Evolutionary conservation across 2,329 filamentous ascomycete genomes (phyloP), one percentile per base, ranked within the genome.

Genomic region (Tolypocladium album): DNA sequence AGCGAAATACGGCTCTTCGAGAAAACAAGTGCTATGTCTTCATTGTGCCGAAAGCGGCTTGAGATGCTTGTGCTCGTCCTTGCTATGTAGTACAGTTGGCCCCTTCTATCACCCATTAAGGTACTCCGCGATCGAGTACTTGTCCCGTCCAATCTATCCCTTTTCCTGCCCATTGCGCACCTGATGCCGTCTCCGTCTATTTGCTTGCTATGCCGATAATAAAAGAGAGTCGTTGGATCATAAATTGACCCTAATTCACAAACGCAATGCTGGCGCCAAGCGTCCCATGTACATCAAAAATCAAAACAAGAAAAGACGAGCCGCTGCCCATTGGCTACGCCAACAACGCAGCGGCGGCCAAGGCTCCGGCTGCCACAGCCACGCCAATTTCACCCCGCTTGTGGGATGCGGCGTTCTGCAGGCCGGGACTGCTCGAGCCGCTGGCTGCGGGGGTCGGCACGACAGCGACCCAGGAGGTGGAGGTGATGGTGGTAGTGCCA

Each of bases 381-480:
- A 74, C 42, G 4, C 66, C 52, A 12, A 68, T 59, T 40, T 64
- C 62, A 38, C 62, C 63, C 3, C 66, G 67, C 42, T 61, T 62
- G 27, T 62, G 65, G 13, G 63, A 62, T 22, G 72, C 75, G 4
- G 66, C 71, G 62, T 74, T 75, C 63, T 78, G 76, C 38, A 78
- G 67, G 38, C 67, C 69, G 42, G 75, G 71, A 47, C 68, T 66
- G 59, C 65, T 64, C 60, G 65, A 60, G 27, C 63, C 62, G n/a
- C 69, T 68, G 12, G 70, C 59, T 38, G 69, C 63, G 27, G 67
- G 64, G 0, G 73, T 70, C 1, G 77, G 75, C 13, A 75, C 71
- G 45, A 78, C 75, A 27, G 72, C 75, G 3, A 82, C 79, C 66
- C 72, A 79, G 0, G 78, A 79, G 1, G 79, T 82, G n/a, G 74